These are phyloP conservation scores for Arctostaphylos glauca DNA, from an alignment of 148 eudicot genomes.

Conservation along the genomic window DNA sequence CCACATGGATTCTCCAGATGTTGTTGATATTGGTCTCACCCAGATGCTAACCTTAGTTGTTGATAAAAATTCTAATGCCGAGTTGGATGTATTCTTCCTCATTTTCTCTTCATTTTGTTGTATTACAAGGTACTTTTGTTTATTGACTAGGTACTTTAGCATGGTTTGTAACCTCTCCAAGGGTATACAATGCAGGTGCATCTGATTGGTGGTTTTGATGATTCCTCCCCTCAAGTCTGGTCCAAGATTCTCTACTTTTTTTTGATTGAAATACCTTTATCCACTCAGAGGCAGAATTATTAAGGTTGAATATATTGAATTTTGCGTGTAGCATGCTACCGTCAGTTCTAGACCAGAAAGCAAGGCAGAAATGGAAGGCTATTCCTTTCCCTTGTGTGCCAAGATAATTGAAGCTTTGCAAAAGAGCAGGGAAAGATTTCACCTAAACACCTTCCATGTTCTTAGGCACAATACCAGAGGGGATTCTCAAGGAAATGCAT, in stretches of 20 bases:
- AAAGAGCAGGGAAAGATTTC: slow-evolving; percentile 57
- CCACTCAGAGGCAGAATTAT: slow-evolving; percentile 14
- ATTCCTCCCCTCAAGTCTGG: slow-evolving; percentile 53
- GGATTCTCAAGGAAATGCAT: slow-evolving; percentile 58
- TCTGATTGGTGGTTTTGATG: slow-evolving; percentile 83
- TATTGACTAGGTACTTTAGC: neutral
- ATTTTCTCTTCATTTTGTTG: neutral
- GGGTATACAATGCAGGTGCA: slow-evolving; percentile 69
- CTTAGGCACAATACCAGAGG: slow-evolving; percentile 76
- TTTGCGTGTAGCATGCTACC: slow-evolving; percentile 38
- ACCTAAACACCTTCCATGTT: slow-evolving; percentile 74
- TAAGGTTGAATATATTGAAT: slow-evolving; percentile 12
- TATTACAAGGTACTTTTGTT: neutral
- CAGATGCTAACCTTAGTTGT: slow-evolving; percentile 72
- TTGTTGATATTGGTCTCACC: slow-evolving; percentile 72
- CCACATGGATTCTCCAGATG: slow-evolving; percentile 78
- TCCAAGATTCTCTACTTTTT: slow-evolving; percentile 27
- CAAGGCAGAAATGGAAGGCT: slow-evolving; percentile 34
- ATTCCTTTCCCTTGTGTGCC: slow-evolving; percentile 76
- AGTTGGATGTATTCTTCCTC: slow-evolving; percentile 62
- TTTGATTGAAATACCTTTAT: slow-evolving; percentile 17
- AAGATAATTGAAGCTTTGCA: slow-evolving; percentile 63
- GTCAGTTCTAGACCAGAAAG: slow-evolving; percentile 23
- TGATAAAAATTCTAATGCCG: slow-evolving; percentile 40
- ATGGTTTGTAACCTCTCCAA: slow-evolving; percentile 13